phyloP scores from a whole-genome alignment of 257 asterid species.

The Phtheirospermum japonicum region DNA sequence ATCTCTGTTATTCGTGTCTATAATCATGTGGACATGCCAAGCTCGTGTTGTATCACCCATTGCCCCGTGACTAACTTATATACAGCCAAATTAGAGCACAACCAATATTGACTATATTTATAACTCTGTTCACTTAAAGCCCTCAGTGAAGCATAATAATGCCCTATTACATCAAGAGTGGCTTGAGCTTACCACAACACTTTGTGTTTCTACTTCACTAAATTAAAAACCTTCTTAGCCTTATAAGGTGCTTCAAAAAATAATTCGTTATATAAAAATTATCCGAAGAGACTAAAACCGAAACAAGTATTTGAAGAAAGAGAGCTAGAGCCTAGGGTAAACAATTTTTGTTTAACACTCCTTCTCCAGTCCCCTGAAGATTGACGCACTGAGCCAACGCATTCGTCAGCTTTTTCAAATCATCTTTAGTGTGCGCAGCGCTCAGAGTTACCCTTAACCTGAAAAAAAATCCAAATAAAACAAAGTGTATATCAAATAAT shows the following conservation, averaged over 20 bases:
- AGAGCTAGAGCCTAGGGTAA: conserved; percentile 47
- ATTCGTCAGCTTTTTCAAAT: conserved; percentile 61
- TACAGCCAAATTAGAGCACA: too few species aligned
- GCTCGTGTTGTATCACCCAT: too few species aligned
- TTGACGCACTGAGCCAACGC: conserved; percentile 68
- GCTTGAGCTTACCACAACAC: too few species aligned
- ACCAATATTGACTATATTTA: too few species aligned
- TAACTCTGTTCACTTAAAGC: too few species aligned
- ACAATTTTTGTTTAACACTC: conserved; percentile 31
- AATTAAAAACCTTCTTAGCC: background rate
- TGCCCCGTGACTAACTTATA: too few species aligned
- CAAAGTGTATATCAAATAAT: background rate
- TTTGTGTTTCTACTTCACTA: too few species aligned
- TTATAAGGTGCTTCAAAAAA: background rate
- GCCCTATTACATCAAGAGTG: too few species aligned
- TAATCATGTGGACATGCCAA: too few species aligned
- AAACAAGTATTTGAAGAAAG: background rate
- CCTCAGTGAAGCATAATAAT: too few species aligned
- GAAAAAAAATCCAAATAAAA: too few species aligned
- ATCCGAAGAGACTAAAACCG: background rate
- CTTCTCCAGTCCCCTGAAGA: conserved; percentile 41
- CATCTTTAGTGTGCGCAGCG: conserved; percentile 81
- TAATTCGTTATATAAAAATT: background rate
- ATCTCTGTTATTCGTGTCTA: too few species aligned
- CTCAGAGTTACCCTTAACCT: conserved; percentile 85